Evolutionary conservation across 345 rosid species (phyloP).

Genomic region (Hevea brasiliensis): DNA sequence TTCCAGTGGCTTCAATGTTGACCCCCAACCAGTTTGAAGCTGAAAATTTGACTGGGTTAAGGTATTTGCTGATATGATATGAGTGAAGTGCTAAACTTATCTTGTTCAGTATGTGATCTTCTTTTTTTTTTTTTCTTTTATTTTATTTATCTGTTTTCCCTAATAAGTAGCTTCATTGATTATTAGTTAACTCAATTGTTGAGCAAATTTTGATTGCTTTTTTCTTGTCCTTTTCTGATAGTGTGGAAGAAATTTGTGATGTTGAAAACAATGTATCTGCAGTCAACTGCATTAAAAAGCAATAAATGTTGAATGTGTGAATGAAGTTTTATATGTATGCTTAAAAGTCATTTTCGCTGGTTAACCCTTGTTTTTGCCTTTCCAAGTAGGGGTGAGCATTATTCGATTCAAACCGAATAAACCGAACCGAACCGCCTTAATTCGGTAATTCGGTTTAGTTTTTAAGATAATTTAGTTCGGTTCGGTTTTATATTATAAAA

Average conservation of each 20-base stretch:
- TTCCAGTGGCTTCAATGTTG: conserved; percentile 97
- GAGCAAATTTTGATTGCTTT: background rate
- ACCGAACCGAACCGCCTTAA: too few species aligned
- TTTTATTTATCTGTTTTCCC: background rate
- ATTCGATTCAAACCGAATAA: too few species aligned
- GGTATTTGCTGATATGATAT: conserved; percentile 45
- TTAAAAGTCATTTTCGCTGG: background rate
- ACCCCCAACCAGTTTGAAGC: conserved; percentile 99
- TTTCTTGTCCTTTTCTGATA: background rate
- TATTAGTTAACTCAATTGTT: background rate
- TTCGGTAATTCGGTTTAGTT: too few species aligned
- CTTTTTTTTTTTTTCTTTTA: background rate
- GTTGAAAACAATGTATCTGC: background rate
- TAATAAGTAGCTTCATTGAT: background rate
- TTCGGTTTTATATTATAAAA: too few species aligned
- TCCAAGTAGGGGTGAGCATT: background rate
- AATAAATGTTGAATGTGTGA: background rate
- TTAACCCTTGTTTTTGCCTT: background rate
- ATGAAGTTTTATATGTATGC: background rate
- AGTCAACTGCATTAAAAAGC: background rate
- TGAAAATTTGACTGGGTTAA: conserved; percentile 76
- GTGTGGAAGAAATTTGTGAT: background rate
- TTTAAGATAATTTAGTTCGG: too few species aligned
- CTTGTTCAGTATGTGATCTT: background rate
- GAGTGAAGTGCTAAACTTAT: background rate